Percentiles rank a stretch among this genome's conserved stretches.
These are phyloP conservation scores for Codiaeum variegatum DNA, from an alignment of 441 rosid species.

Conservation along the genomic window DNA sequence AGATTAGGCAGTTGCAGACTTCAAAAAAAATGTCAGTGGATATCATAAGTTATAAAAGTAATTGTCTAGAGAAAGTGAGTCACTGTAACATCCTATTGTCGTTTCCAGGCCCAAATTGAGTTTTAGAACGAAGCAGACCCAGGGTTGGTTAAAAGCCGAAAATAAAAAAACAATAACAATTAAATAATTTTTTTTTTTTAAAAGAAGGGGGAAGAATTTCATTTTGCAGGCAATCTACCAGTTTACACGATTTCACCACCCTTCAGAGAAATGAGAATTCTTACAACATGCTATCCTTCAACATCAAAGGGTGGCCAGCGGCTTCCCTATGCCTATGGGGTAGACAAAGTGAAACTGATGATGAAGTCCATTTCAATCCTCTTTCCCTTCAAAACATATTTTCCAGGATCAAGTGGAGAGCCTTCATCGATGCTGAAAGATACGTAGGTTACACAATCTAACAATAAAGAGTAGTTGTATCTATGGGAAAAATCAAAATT, in stretches of 20 bases:
- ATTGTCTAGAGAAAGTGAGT: background rate
- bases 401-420: constrained; percentile 71
- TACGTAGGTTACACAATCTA: constrained; percentile 62
- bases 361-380: constrained; percentile 59
- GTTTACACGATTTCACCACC: background rate
- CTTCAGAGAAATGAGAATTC: constrained; percentile 61
- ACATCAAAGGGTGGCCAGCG: constrained; percentile 78
- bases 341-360: constrained; percentile 46
- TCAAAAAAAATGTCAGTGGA: too few relatives aligned
- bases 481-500: background rate
- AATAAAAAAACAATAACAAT: background rate
- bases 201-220: too few relatives aligned
- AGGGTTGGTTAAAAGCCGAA: background rate
- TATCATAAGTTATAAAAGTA: too few relatives aligned
- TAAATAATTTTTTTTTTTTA: too few relatives aligned
- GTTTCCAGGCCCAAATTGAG: background rate
- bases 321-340: constrained; percentile 72
- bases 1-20: too few relatives aligned
- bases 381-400: constrained; percentile 68
- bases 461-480: too few relatives aligned
- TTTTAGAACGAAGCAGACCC: background rate
- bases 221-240: background rate
- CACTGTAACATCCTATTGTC: background rate
- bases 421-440: constrained; percentile 58
- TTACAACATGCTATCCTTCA: constrained; percentile 86